Evolutionary conservation across 805 yeast genomes (phyloP), one percentile per base, ranked within the genome.

Genomic region (Zygoascus biomembranicola): DNA sequence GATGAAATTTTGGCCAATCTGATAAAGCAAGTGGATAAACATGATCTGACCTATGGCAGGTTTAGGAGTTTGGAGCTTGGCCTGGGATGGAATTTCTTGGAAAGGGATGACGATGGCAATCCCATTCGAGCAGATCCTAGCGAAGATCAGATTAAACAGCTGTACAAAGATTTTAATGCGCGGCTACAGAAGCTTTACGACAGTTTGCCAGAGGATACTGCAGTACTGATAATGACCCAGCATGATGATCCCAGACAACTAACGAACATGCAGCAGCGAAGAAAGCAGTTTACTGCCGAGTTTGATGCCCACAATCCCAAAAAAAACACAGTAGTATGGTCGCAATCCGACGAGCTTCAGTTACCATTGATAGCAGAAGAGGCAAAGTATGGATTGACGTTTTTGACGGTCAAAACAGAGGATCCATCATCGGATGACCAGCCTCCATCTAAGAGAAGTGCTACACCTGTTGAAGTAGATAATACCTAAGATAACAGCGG

Each of bases 341-440:
- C 77, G 2, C 66, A 68, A 32, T 72, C 73, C 16, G 79, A 80
- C 58, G 76, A 71, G 28, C 69, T 68, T 18, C 73, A 71, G 47
- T 69, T 90, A 42, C 69, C 69, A 13, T 66, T 63, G 19, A 81
- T 81, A 0, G 71, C 80, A 1, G 66, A 63, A 1, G 61, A 61
- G 5, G 94, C 90, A 0, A 73, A 90, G 59, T 72, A 77, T 44
- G 84, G 90, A 2, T 65, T 84, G 4, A 72, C 81, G 5, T 79
- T 85, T 55, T 57, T 86, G 13, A 70, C 74, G n/a, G 63, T 82
- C 43, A 77, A 79, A 57, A 51, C 57, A 5, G 56, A 49, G 10
- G 47, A 48, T 11, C 19, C 52, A 18, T 14, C 39, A 11, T 11
- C 39, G 16, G 32, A 41, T 39, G 52, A 23, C 14, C 20, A 49